Conservation (phyloP, 148 eudicot species). For the Camellia lanceoleosa region DNA sequence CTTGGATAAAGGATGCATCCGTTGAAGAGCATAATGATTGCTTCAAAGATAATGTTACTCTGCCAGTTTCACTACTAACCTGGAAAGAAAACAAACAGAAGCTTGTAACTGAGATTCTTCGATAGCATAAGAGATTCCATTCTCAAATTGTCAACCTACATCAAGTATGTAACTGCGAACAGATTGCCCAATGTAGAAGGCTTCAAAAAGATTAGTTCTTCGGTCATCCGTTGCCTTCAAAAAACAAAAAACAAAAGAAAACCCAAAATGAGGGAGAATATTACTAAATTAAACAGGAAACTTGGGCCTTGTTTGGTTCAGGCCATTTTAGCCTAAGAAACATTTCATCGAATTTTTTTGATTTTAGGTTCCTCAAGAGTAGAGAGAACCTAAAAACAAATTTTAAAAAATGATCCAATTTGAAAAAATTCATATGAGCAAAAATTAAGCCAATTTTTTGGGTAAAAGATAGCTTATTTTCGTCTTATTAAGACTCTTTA, state of each 20-base stretch:
- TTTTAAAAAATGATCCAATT: too few relatives aligned
- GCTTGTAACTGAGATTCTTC: slow-evolving; percentile 5
- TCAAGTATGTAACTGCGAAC: slow-evolving; percentile 75
- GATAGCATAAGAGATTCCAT: neutral
- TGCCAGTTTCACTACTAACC: slow-evolving; percentile 54
- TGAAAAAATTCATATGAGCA: too few relatives aligned
- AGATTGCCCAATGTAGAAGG: slow-evolving; percentile 82
- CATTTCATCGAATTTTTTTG: too few relatives aligned
- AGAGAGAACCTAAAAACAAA: too few relatives aligned
- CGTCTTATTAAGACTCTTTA: too few relatives aligned
- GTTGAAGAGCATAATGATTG: slow-evolving; percentile 82
- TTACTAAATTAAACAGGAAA: neutral
- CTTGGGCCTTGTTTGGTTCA: too few relatives aligned
- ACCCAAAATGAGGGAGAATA: neutral
- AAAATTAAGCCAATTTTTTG: too few relatives aligned
- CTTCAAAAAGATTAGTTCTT: slow-evolving; percentile 51
- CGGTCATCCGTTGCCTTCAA: slow-evolving; percentile 69
- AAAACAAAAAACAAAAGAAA: neutral
- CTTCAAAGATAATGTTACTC: slow-evolving; percentile 71
- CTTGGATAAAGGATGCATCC: slow-evolving; percentile 78
- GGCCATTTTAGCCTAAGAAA: too few relatives aligned
- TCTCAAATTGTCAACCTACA: slow-evolving; percentile 27
- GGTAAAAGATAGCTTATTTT: too few relatives aligned
- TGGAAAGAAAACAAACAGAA: slow-evolving; percentile 23
- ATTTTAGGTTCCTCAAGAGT: too few relatives aligned